These are phyloP conservation scores for Amanita rubescens DNA, from an alignment of 768 basidiomycete genomes.

Conservation along the genomic window DNA sequence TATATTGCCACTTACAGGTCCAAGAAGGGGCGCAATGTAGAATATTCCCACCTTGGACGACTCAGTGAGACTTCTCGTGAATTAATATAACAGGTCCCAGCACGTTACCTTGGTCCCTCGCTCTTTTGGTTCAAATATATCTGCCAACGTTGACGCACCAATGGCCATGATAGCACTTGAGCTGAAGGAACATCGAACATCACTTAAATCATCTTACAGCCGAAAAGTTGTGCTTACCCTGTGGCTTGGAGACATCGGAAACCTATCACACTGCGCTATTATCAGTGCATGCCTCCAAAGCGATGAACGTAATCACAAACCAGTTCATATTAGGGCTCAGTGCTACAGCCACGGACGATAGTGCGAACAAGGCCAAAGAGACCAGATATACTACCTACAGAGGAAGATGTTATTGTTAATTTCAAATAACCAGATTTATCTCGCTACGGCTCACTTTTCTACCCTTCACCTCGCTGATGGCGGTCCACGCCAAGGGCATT, in stretches of 20 bases:
- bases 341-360: slow-evolving; percentile 52
- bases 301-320: slow-evolving; percentile 20
- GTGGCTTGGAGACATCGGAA: slow-evolving; percentile 65
- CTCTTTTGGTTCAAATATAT: slow-evolving; percentile 69
- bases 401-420: neutral
- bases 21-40: slow-evolving; percentile 73
- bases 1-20: slow-evolving; percentile 33
- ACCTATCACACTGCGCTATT: slow-evolving; percentile 43
- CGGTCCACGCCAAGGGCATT: slow-evolving; percentile 61
- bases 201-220: neutral
- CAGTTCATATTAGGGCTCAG: slow-evolving; percentile 43
- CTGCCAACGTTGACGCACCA: slow-evolving; percentile 72
- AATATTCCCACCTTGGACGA: slow-evolving; percentile 62
- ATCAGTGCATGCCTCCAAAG: neutral
- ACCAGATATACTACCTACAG: slow-evolving; percentile 44
- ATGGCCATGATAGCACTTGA: slow-evolving; percentile 63
- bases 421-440: neutral
- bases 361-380: slow-evolving; percentile 43
- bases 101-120: slow-evolving; percentile 51
- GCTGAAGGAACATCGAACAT: slow-evolving; percentile 24
- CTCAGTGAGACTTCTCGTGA: neutral
- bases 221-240: slow-evolving; percentile 16
- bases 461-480: slow-evolving; percentile 68
- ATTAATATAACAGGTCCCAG: neutral
- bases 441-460: slow-evolving; percentile 42